Percentiles rank a stretch among this genome's conserved stretches.
phyloP scores from a whole-genome alignment of 257 asterid species.

The Solanum tarijense region DNA sequence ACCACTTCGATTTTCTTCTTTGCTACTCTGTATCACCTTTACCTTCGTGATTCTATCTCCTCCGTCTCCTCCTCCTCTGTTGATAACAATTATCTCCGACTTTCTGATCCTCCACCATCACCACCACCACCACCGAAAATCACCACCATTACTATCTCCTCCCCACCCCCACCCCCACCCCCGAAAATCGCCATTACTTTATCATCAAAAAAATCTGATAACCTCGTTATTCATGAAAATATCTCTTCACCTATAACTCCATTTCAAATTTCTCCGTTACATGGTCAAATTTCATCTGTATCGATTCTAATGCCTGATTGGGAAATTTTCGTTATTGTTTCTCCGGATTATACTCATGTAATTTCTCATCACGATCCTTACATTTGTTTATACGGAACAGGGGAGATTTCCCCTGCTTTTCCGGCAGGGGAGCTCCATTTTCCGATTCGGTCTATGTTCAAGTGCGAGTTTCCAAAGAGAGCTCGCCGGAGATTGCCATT shows the following conservation, averaged over 20 bases:
- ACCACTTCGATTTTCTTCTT: conserved; percentile 30
- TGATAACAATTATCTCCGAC: conserved; percentile 7
- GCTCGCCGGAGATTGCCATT: conserved; percentile 45
- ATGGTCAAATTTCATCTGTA: conserved; percentile 13
- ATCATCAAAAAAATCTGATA: background rate
- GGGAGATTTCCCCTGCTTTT: conserved; percentile 29
- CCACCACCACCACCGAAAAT: background rate
- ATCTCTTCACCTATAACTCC: background rate
- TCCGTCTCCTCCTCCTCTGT: background rate
- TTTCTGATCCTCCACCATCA: background rate
- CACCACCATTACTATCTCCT: background rate
- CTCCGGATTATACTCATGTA: conserved; percentile 15
- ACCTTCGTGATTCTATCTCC: conserved; percentile 20
- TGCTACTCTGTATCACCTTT: conserved; percentile 43
- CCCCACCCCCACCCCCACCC: background rate
- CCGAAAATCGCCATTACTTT: background rate
- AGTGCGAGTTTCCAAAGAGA: conserved; percentile 33
- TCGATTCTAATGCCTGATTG: conserved; percentile 68
- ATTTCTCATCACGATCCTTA: conserved; percentile 3
- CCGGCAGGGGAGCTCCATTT: conserved; percentile 30
- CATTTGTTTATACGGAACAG: conserved; percentile 29
- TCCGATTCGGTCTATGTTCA: conserved; percentile 48
- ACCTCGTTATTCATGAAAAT: conserved; percentile 14
- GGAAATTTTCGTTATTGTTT: conserved; percentile 57
- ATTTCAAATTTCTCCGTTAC: background rate